These are phyloP conservation scores for Dothideomycetes sp. DNA, from an alignment of 2,329 filamentous ascomycete species.

Conservation along the genomic window DNA sequence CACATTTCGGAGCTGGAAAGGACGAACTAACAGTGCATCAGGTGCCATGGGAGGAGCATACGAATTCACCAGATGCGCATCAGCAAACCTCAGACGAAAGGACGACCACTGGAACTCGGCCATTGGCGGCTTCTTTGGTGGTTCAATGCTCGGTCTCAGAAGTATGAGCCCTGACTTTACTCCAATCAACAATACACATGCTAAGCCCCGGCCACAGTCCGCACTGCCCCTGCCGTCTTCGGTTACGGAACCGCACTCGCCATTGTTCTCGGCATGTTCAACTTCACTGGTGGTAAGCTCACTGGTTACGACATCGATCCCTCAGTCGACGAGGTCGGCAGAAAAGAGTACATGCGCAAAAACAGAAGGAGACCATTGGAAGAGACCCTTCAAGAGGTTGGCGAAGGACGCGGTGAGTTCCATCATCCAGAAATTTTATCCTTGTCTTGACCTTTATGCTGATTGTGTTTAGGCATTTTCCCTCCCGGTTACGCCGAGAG, in stretches of 20 bases:
- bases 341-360: conserved; percentile 65
- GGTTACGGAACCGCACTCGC: conserved; percentile 56
- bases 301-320: conserved; percentile 46
- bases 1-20: not conserved
- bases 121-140: conserved; percentile 67
- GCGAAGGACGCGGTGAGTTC: conserved; percentile 72
- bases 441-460: conserved; percentile 14
- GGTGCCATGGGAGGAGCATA: conserved; percentile 67
- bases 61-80: conserved; percentile 64
- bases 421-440: not conserved
- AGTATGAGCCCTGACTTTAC: conserved; percentile 44
- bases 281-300: conserved; percentile 56
- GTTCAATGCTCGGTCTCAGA: conserved; percentile 61
- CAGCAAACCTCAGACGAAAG: conserved; percentile 77
- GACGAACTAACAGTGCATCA: conserved; percentile 29
- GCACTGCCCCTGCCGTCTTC: conserved; percentile 60
- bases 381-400: conserved; percentile 71
- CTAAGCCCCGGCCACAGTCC: conserved; percentile 23
- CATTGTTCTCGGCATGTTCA: conserved; percentile 52
- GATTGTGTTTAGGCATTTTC: conserved; percentile 55
- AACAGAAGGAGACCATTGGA: conserved; percentile 65
- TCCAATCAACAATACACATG: not conserved
- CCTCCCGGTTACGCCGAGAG: conserved; percentile 77
- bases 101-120: conserved; percentile 69
- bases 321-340: conserved; percentile 63